phyloP scores from a whole-genome alignment of 352 stramenopile genomes.

The Plasmopara muralis region DNA sequence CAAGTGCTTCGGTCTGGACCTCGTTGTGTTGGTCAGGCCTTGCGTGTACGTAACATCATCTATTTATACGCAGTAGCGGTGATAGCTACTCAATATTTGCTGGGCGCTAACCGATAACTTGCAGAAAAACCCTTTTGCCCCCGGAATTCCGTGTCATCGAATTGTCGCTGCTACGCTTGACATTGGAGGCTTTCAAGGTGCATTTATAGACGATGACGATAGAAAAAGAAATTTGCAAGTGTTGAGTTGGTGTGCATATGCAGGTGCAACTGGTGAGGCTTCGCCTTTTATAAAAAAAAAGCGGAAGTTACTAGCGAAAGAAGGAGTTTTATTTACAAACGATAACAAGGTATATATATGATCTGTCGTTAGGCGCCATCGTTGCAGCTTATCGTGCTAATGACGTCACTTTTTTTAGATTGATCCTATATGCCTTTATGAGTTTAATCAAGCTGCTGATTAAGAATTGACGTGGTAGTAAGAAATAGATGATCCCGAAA shows the following conservation, averaged over 20 bases:
- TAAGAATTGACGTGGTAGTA: not conserved
- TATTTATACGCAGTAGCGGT: not conserved
- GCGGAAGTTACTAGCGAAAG: slow-evolving; percentile 43
- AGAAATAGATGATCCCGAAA: not conserved
- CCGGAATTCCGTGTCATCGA: slow-evolving; percentile 69
- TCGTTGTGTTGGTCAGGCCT: slow-evolving; percentile 67
- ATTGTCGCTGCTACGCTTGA: slow-evolving; percentile 61
- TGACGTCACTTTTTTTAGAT: slow-evolving; percentile 23
- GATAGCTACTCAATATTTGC: not conserved
- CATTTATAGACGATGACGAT: not conserved
- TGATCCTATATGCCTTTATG: slow-evolving; percentile 35
- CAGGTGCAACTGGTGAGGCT: slow-evolving; percentile 52
- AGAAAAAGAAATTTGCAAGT: not conserved
- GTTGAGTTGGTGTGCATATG: slow-evolving; percentile 1
- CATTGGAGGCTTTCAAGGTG: slow-evolving; percentile 76
- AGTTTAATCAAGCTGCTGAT: slow-evolving; percentile 29
- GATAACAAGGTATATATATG: slow-evolving; percentile 51
- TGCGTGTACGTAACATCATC: slow-evolving; percentile 38
- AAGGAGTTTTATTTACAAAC: slow-evolving; percentile 57
- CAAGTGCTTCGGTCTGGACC: slow-evolving; percentile 54
- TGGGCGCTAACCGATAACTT: not conserved
- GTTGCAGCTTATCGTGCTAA: not conserved
- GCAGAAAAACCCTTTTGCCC: slow-evolving; percentile 79
- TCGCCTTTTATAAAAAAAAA: slow-evolving; percentile 67
- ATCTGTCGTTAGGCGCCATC: not conserved